phyloP scores from a whole-genome alignment of 1,139 yeast genomes.

The Candida tunisiensis region DNA sequence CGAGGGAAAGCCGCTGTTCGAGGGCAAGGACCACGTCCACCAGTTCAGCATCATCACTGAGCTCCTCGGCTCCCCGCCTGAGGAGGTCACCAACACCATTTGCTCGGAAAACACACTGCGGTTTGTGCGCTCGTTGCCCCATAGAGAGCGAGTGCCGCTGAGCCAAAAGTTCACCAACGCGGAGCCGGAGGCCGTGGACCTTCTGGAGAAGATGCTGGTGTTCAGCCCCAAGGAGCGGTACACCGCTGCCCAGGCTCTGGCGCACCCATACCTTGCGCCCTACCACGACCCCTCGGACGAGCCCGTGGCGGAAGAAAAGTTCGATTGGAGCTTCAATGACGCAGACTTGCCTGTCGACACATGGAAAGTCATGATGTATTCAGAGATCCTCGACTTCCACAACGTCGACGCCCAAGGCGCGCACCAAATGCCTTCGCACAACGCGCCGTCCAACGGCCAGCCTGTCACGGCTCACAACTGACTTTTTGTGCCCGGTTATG shows the following conservation, averaged over 20 bases:
- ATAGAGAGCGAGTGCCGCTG: conserved; percentile 81
- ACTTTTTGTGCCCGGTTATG: neutral
- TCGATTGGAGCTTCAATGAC: conserved; percentile 97
- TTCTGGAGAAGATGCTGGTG: conserved; percentile 76
- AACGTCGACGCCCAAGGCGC: conserved; percentile 31
- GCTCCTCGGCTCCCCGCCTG: conserved; percentile 89
- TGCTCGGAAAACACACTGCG: conserved; percentile 90
- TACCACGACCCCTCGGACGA: conserved; percentile 98
- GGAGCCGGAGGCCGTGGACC: conserved; percentile 81
- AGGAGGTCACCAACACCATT: conserved; percentile 88
- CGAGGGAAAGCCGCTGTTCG: conserved; percentile 96
- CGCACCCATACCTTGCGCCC: conserved; percentile 90
- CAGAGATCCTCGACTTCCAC: conserved; percentile 92
- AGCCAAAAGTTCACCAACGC: conserved; percentile 69
- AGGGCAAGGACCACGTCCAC: conserved; percentile 97
- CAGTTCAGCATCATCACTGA: conserved; percentile 96
- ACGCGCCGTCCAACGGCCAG: neutral
- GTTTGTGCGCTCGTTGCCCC: conserved; percentile 87
- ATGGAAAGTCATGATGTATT: conserved; percentile 99
- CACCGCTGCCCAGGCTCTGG: conserved; percentile 78
- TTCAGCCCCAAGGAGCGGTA: conserved; percentile 92
- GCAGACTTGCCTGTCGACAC: conserved; percentile 96
- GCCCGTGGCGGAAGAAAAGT: conserved; percentile 82
- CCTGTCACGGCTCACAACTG: neutral
- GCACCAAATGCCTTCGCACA: neutral